Conservation (phyloP, 1,284 basidiomycete genomes). For the Cystobasidium sp. region DNA sequence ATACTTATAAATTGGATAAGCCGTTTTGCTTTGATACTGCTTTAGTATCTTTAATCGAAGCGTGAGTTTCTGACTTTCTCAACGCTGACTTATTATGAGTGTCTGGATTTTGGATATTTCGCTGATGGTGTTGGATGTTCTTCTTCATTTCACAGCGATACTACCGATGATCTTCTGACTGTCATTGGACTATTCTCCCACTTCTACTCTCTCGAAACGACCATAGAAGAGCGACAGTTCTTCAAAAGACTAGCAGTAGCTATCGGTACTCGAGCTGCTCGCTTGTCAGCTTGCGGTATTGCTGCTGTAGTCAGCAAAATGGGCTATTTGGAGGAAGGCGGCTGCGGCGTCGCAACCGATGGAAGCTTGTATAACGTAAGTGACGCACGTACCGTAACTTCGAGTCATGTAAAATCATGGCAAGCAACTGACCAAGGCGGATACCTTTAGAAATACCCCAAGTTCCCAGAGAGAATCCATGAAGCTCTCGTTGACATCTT, state of each 20-base stretch:
- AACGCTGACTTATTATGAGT: neutral
- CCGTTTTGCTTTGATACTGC: conserved; percentile 94
- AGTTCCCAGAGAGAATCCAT: conserved; percentile 85
- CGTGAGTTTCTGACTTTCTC: conserved; percentile 59
- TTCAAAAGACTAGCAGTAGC: conserved; percentile 83
- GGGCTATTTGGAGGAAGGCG: conserved; percentile 79
- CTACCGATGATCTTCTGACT: conserved; percentile 91
- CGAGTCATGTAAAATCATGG: neutral
- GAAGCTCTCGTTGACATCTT: conserved; percentile 88
- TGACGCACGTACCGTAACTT: neutral
- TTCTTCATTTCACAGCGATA: conserved; percentile 66
- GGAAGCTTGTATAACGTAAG: conserved; percentile 88
- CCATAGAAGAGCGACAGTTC: conserved; percentile 89
- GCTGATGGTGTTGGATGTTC: neutral
- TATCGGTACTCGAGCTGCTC: conserved; percentile 84
- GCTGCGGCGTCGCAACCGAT: conserved; percentile 87
- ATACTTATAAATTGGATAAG: conserved; percentile 93
- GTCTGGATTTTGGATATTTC: neutral
- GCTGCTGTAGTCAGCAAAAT: conserved; percentile 91
- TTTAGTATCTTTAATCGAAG: conserved; percentile 94
- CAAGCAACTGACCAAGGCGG: neutral
- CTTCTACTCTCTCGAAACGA: conserved; percentile 87
- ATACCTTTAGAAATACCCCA: conserved; percentile 80
- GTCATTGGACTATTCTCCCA: conserved; percentile 94
- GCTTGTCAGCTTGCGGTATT: conserved; percentile 88